Percentiles rank a stretch among this genome's conserved stretches.
These are phyloP conservation scores for Nannizzia gypsea DNA, from an alignment of 2,329 filamentous ascomycete genomes.

Conservation along the genomic window DNA sequence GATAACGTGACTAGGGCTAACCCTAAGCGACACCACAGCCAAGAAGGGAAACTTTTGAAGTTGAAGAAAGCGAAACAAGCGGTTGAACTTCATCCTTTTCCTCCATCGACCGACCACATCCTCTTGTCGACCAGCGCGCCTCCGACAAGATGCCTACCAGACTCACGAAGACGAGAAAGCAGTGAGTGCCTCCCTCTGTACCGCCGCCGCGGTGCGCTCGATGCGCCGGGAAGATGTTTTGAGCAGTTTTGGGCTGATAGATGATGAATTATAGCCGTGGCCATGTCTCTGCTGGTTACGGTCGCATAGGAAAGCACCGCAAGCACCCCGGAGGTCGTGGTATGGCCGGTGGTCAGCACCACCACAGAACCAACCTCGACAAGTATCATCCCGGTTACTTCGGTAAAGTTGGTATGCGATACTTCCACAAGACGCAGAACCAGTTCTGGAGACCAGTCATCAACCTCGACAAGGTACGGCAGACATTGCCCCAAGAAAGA, in stretches of 20 bases:
- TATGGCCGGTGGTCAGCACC: conserved; percentile 98
- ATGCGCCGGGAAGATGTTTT: neutral
- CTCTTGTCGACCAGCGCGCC: conserved; percentile 31
- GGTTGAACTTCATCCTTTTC: conserved; percentile 27
- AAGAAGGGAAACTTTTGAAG: conserved; percentile 14
- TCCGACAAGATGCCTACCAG: conserved; percentile 42
- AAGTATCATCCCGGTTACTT: conserved; percentile 99
- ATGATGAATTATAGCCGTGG: conserved; percentile 56
- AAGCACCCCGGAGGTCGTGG: conserved; percentile 72
- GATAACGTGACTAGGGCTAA: neutral
- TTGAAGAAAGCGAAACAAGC: neutral
- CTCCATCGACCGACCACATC: neutral
- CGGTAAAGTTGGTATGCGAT: conserved; percentile 88
- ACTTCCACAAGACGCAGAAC: conserved; percentile 94
- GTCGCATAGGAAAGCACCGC: conserved; percentile 97
- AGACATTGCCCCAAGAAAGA: neutral
- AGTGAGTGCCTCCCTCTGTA: conserved; percentile 27
- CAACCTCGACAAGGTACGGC: conserved; percentile 94
- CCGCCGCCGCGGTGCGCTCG: neutral
- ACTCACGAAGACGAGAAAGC: conserved; percentile 40
- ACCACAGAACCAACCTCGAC: conserved; percentile 86
- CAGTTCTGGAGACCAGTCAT: conserved; percentile 97
- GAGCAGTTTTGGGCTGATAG: neutral
- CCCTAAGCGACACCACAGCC: conserved; percentile 13
- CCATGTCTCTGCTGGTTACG: conserved; percentile 96